Conservation (phyloP, 768 basidiomycete genomes). For the Kwoniella newhampshirensis region DNA sequence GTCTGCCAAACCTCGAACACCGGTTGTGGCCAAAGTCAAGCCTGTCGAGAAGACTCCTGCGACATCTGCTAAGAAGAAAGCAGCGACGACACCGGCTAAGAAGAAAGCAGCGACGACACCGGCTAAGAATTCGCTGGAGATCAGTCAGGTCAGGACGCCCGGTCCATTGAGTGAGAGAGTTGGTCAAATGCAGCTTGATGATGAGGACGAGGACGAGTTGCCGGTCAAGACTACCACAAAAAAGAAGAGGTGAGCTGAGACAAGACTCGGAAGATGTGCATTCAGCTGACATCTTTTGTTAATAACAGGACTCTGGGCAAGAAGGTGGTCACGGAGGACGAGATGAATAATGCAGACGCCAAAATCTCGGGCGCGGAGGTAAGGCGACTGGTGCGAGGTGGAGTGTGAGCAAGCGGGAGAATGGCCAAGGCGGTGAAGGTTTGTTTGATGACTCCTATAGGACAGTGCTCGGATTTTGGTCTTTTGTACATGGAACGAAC, state of each 20-base stretch:
- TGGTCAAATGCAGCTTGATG: constrained; percentile 8
- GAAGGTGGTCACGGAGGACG: constrained; percentile 27
- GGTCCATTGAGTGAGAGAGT: constrained; percentile 19
- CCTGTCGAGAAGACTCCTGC: background rate
- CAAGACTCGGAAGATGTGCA: background rate
- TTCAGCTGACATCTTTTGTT: constrained; percentile 5
- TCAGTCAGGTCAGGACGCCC: constrained; percentile 8
- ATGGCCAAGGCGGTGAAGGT: too few species aligned
- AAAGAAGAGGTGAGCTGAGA: constrained; percentile 26
- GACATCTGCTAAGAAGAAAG: background rate
- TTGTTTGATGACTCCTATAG: too few species aligned
- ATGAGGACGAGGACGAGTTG: constrained; percentile 21
- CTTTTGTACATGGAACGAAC: too few species aligned
- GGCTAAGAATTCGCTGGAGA: background rate
- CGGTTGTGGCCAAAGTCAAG: background rate
- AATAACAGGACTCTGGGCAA: constrained; percentile 23
- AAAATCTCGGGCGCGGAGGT: constrained; percentile 20
- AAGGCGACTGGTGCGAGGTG: constrained; percentile 18
- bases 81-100: background rate
- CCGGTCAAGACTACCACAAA: constrained; percentile 21
- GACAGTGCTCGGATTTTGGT: too few species aligned
- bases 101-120: background rate
- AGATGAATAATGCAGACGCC: constrained; percentile 16
- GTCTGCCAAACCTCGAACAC: background rate
- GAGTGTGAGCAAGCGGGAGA: background rate